Conservation (phyloP, 75 land plant species). For the Cryptomeria japonica region DNA sequence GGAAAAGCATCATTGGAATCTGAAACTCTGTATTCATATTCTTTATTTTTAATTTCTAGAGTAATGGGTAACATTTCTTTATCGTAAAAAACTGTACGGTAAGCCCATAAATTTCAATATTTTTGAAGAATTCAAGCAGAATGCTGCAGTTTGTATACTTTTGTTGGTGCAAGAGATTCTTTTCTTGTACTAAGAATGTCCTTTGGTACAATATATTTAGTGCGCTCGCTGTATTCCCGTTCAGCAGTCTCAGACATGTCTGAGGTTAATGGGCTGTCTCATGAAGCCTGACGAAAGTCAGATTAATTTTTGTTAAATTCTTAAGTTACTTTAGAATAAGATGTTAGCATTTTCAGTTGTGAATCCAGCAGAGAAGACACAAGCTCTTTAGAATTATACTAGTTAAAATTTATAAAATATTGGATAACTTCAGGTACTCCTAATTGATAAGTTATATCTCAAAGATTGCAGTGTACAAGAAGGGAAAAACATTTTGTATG, state of each 20-base stretch:
- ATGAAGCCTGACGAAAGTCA: background rate
- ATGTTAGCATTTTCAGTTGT: background rate
- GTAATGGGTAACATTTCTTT: background rate
- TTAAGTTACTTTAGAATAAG: background rate
- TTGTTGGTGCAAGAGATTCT: background rate
- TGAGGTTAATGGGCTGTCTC: background rate
- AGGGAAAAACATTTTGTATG: background rate
- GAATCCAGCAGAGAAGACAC: background rate
- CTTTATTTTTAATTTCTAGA: background rate
- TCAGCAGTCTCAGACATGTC: background rate
- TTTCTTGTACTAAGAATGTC: background rate
- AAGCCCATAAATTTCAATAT: background rate
- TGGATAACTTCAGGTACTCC: background rate
- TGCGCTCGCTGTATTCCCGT: background rate
- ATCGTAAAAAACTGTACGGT: background rate
- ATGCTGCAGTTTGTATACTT: background rate
- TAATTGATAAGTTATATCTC: no score
- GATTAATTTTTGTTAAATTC: background rate
- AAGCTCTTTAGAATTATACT: background rate
- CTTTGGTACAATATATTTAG: background rate
- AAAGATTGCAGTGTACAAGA: background rate
- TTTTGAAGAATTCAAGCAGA: background rate
- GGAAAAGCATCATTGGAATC: background rate
- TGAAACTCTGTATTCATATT: no score
- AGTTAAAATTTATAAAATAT: background rate